Evolutionary conservation across 345 rosid genomes (phyloP).

Genomic region (Clarkia xantiana): DNA sequence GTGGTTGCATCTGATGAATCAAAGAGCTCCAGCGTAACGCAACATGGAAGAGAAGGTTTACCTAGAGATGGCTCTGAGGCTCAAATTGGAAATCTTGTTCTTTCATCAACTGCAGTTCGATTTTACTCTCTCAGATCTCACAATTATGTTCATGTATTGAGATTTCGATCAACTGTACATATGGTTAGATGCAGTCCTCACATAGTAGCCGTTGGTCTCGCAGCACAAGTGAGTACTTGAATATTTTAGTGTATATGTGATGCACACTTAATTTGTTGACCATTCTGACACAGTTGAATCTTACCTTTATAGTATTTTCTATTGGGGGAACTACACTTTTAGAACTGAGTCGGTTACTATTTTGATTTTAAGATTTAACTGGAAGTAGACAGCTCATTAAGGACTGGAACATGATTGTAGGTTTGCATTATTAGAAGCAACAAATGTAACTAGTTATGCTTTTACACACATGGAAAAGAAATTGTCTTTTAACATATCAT

Average conservation of each 20-base stretch:
- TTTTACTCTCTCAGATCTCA: conserved; percentile 85
- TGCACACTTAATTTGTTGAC: no score
- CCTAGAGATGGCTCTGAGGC: conserved; percentile 42
- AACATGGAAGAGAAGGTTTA: conserved; percentile 46
- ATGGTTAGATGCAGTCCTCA: conserved; percentile 88
- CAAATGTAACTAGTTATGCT: no score
- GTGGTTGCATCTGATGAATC: conserved; percentile 85
- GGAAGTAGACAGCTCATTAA: no score
- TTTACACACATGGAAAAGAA: no score
- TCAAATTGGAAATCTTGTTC: conserved; percentile 29
- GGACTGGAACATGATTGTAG: no score
- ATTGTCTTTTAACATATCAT: background rate
- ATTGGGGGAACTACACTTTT: no score
- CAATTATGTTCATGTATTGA: conserved; percentile 72
- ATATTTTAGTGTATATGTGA: background rate
- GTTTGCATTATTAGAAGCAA: no score
- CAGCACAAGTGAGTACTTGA: conserved; percentile 55
- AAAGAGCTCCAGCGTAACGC: conserved; percentile 24
- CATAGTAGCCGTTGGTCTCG: conserved; percentile 79
- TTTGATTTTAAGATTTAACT: no score
- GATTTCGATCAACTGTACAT: conserved; percentile 84
- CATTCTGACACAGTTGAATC: no score
- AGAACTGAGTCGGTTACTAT: no score
- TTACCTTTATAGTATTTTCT: no score
- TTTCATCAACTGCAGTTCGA: conserved; percentile 65